Evolutionary conservation across 257 asterid genomes (phyloP).

Genomic region (Penstemon newberryi): DNA sequence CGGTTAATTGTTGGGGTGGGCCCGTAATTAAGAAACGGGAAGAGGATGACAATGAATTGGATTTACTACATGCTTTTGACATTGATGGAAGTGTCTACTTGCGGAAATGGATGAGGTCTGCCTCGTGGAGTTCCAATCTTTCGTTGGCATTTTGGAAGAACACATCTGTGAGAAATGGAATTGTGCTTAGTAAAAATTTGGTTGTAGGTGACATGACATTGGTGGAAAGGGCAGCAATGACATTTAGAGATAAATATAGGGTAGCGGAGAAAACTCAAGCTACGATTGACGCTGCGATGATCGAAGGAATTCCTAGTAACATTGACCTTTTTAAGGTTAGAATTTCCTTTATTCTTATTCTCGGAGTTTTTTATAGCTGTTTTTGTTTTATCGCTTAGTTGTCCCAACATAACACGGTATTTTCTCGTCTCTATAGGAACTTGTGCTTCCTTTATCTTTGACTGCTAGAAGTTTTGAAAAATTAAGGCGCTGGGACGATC

Average conservation of each 20-base stretch:
- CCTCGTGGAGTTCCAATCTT: constrained; percentile 73
- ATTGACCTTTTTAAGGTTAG: constrained; percentile 94
- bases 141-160: constrained; percentile 83
- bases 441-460: constrained; percentile 72
- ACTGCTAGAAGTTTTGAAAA: constrained; percentile 60
- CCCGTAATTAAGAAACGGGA: constrained; percentile 50
- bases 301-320: constrained; percentile 96
- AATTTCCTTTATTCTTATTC: constrained; percentile 6
- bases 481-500: constrained; percentile 91
- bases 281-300: constrained; percentile 91
- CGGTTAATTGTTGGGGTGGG: constrained; percentile 92
- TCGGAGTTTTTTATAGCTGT: constrained; percentile 6
- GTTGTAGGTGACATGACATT: constrained; percentile 68
- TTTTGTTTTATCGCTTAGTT: not conserved
- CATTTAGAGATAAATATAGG: constrained; percentile 64
- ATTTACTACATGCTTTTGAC: constrained; percentile 51
- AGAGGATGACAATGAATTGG: constrained; percentile 32
- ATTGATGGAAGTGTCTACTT: constrained; percentile 87
- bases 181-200: constrained; percentile 73
- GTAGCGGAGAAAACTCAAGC: constrained; percentile 93
- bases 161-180: constrained; percentile 45
- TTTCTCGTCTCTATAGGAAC: constrained; percentile 56
- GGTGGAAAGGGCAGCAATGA: constrained; percentile 74
- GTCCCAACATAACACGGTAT: not conserved
- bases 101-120: constrained; percentile 88